Evolutionary conservation across 2,329 filamentous ascomycete genomes (phyloP), one percentile per base, ranked within the genome.

Genomic region (Penicillium sp.): DNA sequence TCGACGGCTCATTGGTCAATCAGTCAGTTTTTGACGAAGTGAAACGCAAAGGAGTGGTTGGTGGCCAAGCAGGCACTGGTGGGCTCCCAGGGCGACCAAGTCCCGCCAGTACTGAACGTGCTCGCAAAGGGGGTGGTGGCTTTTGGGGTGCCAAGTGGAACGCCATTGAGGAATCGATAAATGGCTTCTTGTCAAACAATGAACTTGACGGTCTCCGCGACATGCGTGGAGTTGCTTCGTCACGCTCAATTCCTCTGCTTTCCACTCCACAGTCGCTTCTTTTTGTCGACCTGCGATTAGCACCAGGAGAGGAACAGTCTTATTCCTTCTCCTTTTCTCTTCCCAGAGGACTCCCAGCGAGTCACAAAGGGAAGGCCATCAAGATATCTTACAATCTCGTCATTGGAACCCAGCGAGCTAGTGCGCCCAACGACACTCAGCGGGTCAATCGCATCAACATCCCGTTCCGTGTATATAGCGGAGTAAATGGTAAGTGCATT

Each of bases 141-240:
- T 82, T 97, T 45, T 85, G 97, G 66, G 87, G 89, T 48, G 84
- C 89, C 62, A 92, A 91, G 55, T 97, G 93, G 90, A 87, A 90
- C 44, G 89, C 85, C 59, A 85, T 97, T 67, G 90, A 91, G 59
- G 94, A 88, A 69, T 96, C 92, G 1, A 79, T 99, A 7, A 91
- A 89, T 50, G 92, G 94, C 51, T 77, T 99, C 4, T 80, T 97
- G n/a, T 91, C 92, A 7, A 85, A 88, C 45, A 87, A 88, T 51
- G 92, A 97, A 67, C 85, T 95, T 62, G 96, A 93, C 75, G 95
- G 89, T 56, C 92, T 99, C 69, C 92, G 92, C 67, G 92, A 97
- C 70, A 97, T 97, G 90, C 88, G 92, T 61, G 90, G 89, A 3
- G 88, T 89, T 49, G 89, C 89, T 25, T 94, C 89, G 70, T 89